Conservation (phyloP, 2,329 filamentous ascomycete genomes). For the Xylaria sp. region DNA sequence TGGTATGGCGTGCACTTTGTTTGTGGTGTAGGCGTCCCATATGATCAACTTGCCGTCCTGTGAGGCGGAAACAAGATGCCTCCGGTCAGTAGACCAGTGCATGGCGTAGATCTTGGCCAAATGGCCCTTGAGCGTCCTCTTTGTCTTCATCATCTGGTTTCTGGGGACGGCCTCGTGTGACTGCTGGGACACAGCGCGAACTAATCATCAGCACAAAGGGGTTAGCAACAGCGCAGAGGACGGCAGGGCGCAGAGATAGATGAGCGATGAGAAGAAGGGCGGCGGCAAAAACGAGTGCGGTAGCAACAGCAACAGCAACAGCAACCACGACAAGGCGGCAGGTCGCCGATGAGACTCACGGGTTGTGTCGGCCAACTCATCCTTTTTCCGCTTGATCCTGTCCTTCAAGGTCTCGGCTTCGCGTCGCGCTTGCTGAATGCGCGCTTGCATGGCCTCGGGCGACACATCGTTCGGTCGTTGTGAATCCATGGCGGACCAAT, state of each 20-base stretch:
- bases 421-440: slow-evolving; percentile 90
- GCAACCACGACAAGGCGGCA: slow-evolving; percentile 1
- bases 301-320: too few species aligned
- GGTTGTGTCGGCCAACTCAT: slow-evolving; percentile 97
- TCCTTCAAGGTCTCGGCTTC: slow-evolving; percentile 98
- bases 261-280: background rate
- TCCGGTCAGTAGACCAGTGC: slow-evolving; percentile 99
- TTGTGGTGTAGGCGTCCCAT: slow-evolving; percentile 99
- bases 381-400: slow-evolving; percentile 99
- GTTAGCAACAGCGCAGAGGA: slow-evolving; percentile 31
- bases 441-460: slow-evolving; percentile 87
- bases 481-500: slow-evolving; percentile 62
- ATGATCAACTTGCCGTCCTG: slow-evolving; percentile 99
- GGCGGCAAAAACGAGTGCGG: background rate
- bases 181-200: slow-evolving; percentile 90
- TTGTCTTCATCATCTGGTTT: slow-evolving; percentile 95
- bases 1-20: slow-evolving; percentile 99
- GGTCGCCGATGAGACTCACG: slow-evolving; percentile 71
- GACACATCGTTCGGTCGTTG: slow-evolving; percentile 71
- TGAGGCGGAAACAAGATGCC: slow-evolving; percentile 96
- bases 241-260: background rate
- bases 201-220: slow-evolving; percentile 58
- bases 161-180: slow-evolving; percentile 91
- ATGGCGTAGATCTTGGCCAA: slow-evolving; percentile 99
- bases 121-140: slow-evolving; percentile 96